Evolutionary conservation across 495 filamentous ascomycete species (phyloP), one percentile per base, ranked within the genome.

Genomic region (Podospora anserina): DNA sequence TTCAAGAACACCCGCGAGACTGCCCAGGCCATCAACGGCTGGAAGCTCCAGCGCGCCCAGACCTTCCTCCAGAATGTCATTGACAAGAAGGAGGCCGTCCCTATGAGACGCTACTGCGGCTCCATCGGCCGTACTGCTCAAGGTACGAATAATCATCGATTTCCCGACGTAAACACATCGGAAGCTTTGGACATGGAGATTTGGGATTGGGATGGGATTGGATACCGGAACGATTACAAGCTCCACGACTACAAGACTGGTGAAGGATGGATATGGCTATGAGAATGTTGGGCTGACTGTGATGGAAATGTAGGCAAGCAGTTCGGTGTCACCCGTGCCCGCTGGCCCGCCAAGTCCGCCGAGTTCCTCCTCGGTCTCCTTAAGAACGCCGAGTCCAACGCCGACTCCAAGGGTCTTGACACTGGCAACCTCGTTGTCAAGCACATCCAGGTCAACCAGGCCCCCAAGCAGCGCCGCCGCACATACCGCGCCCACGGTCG

Each of bases 1-100:
- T 97, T 97, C 91, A 98, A 98, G 89, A 98, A 99, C 89, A 97
- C 95, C 82, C 92, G 94, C 79, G 96, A 99, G 87, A 97, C 95
- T 72, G 96, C 95, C 67, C 94, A 97, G 86, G 93, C 94, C 71
- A 93, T 98, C 89, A 97, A 92, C 83, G 94, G 95, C 83, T 97
- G 94, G 95, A 98, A 98, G 87, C 86, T 98, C 77, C 85, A 90
- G 82, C 95, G 95, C 78, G 96, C 95, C 71, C 84, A 97, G 74
- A 87, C 85, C 77, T 99, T 94, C 89, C 90, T 99, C 79, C 92
- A 95, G 85, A 97, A 98, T 82, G 95, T 99, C 74, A 88, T 89
- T 80, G 89, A 90, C 82, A 92, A 98, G 86, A 90, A 89, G 82
- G 94, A 98, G 87, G 94, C 92, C 70, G 92, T 99, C 74, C 95